These are phyloP conservation scores for Penicillium sp. DNA, from an alignment of 2,329 filamentous ascomycete genomes.

Conservation along the genomic window DNA sequence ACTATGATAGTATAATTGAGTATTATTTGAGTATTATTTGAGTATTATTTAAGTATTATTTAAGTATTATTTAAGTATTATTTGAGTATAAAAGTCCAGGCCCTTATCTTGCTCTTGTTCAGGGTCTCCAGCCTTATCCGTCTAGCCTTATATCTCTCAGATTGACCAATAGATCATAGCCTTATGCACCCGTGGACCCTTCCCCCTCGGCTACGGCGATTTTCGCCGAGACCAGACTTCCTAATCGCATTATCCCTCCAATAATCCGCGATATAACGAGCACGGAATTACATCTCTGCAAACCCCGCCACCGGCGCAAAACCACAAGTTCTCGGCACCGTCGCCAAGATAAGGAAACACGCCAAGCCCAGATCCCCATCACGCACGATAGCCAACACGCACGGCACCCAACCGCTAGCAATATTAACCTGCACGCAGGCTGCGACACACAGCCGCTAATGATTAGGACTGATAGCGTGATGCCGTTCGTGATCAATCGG, in stretches of 20 bases:
- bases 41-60: too few relatives aligned
- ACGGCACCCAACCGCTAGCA: slow-evolving; percentile 55
- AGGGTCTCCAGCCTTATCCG: too few relatives aligned
- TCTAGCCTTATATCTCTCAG: background rate
- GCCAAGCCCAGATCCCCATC: too few relatives aligned
- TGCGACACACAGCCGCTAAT: slow-evolving; percentile 47
- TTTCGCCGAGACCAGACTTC: slow-evolving; percentile 8
- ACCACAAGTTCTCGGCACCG: slow-evolving; percentile 46
- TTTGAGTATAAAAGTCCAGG: too few relatives aligned
- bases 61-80: too few relatives aligned
- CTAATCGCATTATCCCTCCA: slow-evolving; percentile 35
- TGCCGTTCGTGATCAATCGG: too few relatives aligned
- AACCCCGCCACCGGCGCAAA: slow-evolving; percentile 52
- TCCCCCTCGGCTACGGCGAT: background rate
- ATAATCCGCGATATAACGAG: slow-evolving; percentile 27
- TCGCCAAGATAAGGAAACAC: too few relatives aligned
- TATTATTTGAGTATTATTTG: too few relatives aligned
- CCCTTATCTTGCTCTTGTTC: background rate
- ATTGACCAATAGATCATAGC: background rate
- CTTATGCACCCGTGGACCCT: background rate
- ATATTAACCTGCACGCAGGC: slow-evolving; percentile 56
- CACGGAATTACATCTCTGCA: slow-evolving; percentile 34
- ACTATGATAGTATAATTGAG: background rate
- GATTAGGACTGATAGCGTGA: slow-evolving; percentile 21
- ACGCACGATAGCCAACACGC: slow-evolving; percentile 37